Evolutionary conservation across 2,329 filamentous ascomycete species (phyloP), one percentile per base, ranked within the genome.

Genomic region (Epichloe coenophiala): DNA sequence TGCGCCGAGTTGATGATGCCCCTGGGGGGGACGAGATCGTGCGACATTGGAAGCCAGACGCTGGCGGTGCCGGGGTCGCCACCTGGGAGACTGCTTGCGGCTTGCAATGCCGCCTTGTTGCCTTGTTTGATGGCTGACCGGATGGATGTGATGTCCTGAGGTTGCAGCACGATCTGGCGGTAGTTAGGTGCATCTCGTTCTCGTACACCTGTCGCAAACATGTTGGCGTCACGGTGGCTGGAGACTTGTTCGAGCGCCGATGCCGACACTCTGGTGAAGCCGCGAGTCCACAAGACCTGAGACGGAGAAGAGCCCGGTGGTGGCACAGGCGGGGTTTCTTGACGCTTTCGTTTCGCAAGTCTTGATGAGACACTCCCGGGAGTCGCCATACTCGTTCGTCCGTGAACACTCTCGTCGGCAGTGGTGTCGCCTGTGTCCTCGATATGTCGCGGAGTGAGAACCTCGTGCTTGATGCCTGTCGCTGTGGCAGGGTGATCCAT

Each of bases 1-100:
- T 97, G 93, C 1, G 85, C 81, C 47, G 86, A 90, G 66, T 97
- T 97, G 66, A 97, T 87, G 59, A 97, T 95, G 19, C 83, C 88
- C 59, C 83, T 0, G 93, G 91, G 2, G 91, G 2, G 88, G 2
- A 91, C 75, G 27, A 95, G 73, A 51, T 96, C 88, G 47, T 83
- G 77, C 2, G 79, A 84, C 51, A 86, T 77, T 8, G 86, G 81
- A 6, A 91, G 69, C 73, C 77, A 79, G 19, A 86, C 71, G 51
- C 70, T 76, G 6, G 75, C 71, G 2, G 72, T 73, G 42, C 72
- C 74, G 4, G 76, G 72, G 48, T 83, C 81, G 17, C 75, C 74
- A 17, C 78, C 78, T 0, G 81, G 72, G 41, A 86, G 77, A 47
- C 73, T 75, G 7, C 72, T 72, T n/a, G 78, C 80, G 48, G 75